Evolutionary conservation across 2,329 filamentous ascomycete genomes (phyloP), one percentile per base, ranked within the genome.

Genomic region (Trichoderma koningiopsis): DNA sequence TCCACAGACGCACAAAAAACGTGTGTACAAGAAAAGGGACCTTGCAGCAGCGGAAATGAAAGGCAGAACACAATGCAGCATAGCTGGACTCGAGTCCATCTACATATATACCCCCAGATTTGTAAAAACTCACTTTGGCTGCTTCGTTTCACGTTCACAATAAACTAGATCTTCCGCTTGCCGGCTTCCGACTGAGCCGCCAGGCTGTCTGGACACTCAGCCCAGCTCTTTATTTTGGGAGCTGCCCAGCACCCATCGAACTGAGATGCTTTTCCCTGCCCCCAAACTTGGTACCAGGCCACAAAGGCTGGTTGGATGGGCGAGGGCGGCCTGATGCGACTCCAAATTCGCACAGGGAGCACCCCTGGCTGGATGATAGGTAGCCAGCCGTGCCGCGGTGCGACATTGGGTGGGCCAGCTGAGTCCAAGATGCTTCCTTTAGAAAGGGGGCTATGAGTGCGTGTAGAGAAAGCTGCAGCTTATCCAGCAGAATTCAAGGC

Each of bases 321-420:
- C 55, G 29, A 67, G 40, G 63, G 40, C 37, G 22, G 35, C n/a
- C 29, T 24, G 63, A 59, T 59, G 63, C 63, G 40, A 67, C 63
- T 67, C 27, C 40, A 59, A 40, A 49, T 37, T 27, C 22, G 63
- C 55, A 40, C 63, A 49, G 29, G 55, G 63, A 43, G 55, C 29
- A 16, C 22, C 37, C 55, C 55, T 67, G 63, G n/a, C 53, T 52
- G 55, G 55, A 24, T 67, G 63, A 67, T 67, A 67, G 63, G 63
- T 31, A 29, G 63, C 37, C 63, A 67, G 63, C 63, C 63, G 63
- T 59, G 63, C 40, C 29, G 63, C 43, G 55, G 43, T 67, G 63
- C 55, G 63, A 67, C 63, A 59, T 58, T 59, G 53, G 53, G 63
- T 59, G 63, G 63, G 55, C 37, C 53, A 31, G 53, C 63, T 35